Evolutionary conservation across 768 basidiomycete species (phyloP).

Genomic region (Agrocybe praecox): DNA sequence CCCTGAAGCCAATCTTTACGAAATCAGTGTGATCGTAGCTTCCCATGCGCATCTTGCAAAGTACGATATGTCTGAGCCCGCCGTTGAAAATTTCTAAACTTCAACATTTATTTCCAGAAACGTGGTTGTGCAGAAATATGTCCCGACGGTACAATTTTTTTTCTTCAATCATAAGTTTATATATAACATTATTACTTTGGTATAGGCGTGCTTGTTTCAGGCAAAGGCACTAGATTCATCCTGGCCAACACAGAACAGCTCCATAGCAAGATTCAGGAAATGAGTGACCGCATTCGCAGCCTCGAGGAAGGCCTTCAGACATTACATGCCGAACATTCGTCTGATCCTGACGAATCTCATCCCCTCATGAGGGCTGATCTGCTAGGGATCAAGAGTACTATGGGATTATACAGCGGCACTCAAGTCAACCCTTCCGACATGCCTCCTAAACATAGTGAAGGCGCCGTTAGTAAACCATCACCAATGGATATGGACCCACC

Average conservation of each 20-base stretch:
- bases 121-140: slow-evolving; percentile 70
- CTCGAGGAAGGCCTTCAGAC: slow-evolving; percentile 57
- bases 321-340: slow-evolving; percentile 27
- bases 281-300: slow-evolving; percentile 65
- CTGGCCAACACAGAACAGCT: slow-evolving; percentile 69
- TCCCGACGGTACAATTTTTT: slow-evolving; percentile 48
- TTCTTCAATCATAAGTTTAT: background rate
- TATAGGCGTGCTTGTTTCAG: slow-evolving; percentile 63
- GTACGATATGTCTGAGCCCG: slow-evolving; percentile 16
- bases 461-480: slow-evolving; percentile 1
- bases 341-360: slow-evolving; percentile 36
- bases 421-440: slow-evolving; percentile 14
- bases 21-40: slow-evolving; percentile 50
- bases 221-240: slow-evolving; percentile 68
- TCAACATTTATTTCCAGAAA: slow-evolving; percentile 40
- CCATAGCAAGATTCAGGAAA: slow-evolving; percentile 64
- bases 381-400: slow-evolving; percentile 57
- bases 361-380: slow-evolving; percentile 53
- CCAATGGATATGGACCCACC: slow-evolving; percentile 20
- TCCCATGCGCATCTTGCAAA: slow-evolving; percentile 51
- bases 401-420: slow-evolving; percentile 46
- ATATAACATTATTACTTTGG: background rate
- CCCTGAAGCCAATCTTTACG: slow-evolving; percentile 10
- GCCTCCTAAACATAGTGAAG: slow-evolving; percentile 4
- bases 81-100: background rate